These are phyloP conservation scores for Pachysolen tannophilus DNA, from an alignment of 805 yeast genomes.

Conservation along the genomic window DNA sequence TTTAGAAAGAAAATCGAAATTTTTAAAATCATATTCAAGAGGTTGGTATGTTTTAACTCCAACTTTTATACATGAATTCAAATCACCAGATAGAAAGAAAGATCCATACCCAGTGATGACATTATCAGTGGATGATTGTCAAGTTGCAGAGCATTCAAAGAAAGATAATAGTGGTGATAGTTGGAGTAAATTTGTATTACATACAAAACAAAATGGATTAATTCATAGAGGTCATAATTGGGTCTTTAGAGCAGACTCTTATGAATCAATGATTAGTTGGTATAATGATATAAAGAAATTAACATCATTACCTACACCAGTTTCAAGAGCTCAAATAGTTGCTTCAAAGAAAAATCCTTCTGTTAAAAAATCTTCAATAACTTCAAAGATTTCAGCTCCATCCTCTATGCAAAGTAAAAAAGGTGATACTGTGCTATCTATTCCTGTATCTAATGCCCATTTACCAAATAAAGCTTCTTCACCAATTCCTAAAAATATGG, in stretches of 20 bases:
- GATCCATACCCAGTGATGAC: conserved; percentile 84
- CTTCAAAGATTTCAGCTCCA: conserved; percentile 16
- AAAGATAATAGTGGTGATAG: conserved; percentile 52
- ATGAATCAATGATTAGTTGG: conserved; percentile 79
- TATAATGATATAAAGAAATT: conserved; percentile 65
- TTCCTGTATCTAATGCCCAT: conserved; percentile 15
- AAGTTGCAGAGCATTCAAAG: conserved; percentile 74
- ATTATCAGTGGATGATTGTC: conserved; percentile 68
- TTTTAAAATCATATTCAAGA: conserved; percentile 79
- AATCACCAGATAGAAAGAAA: conserved; percentile 69
- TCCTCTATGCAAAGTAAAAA: conserved; percentile 16
- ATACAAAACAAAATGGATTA: conserved; percentile 66
- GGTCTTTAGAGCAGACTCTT: conserved; percentile 89
- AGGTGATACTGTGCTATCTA: conserved; percentile 17
- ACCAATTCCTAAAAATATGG: conserved; percentile 13
- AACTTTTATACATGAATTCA: conserved; percentile 83
- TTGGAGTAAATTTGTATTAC: conserved; percentile 69
- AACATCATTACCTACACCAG: conserved; percentile 54
- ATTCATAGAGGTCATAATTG: conserved; percentile 81
- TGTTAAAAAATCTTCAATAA: conserved; percentile 19
- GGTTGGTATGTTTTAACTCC: conserved; percentile 93
- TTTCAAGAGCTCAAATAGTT: conserved; percentile 44
- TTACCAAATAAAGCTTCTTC: conserved; percentile 14
- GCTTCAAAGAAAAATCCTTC: conserved; percentile 19
- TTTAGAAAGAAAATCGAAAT: conserved; percentile 86